Conservation (phyloP, 1,139 yeast species). For the Magnusiomyces ingens region DNA sequence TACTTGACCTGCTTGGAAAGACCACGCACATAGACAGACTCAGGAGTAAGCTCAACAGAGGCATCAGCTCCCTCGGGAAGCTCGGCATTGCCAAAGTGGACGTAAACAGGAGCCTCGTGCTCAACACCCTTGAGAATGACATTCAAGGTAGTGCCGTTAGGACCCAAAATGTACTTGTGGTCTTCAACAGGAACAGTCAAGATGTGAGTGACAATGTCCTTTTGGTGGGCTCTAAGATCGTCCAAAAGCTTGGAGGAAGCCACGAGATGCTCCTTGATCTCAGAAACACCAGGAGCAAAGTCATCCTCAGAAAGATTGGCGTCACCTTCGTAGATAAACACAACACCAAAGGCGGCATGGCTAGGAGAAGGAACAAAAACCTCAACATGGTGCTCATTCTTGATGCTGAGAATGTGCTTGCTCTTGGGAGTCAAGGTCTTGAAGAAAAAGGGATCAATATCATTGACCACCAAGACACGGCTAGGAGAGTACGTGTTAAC, state of each 20-base stretch:
- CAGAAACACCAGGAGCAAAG: constrained; percentile 42
- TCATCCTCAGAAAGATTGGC: constrained; percentile 34
- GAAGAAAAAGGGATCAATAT: constrained; percentile 64
- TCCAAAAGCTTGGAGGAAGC: constrained; percentile 47
- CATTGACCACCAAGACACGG: constrained; percentile 51
- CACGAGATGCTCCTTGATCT: constrained; percentile 32
- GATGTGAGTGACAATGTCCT: constrained; percentile 45
- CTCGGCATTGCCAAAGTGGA: constrained; percentile 22
- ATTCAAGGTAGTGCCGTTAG: constrained; percentile 41
- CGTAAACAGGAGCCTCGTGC: constrained; percentile 23
- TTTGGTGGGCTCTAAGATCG: constrained; percentile 53
- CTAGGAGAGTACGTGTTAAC: constrained; percentile 73
- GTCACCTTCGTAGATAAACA: constrained; percentile 37
- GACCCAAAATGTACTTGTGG: constrained; percentile 55
- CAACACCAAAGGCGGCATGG: constrained; percentile 33
- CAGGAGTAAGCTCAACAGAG: constrained; percentile 40
- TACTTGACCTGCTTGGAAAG: constrained; percentile 48
- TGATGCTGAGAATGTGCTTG: constrained; percentile 40
- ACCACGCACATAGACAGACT: constrained; percentile 55
- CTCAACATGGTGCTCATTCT: constrained; percentile 45
- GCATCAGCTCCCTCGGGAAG: constrained; percentile 27
- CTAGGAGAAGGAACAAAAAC: constrained; percentile 48
- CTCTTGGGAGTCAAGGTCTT: constrained; percentile 38
- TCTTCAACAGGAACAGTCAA: constrained; percentile 47
- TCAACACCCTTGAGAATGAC: constrained; percentile 38